phyloP scores from a whole-genome alignment of 805 yeast genomes.

The Pichia scutulata region DNA sequence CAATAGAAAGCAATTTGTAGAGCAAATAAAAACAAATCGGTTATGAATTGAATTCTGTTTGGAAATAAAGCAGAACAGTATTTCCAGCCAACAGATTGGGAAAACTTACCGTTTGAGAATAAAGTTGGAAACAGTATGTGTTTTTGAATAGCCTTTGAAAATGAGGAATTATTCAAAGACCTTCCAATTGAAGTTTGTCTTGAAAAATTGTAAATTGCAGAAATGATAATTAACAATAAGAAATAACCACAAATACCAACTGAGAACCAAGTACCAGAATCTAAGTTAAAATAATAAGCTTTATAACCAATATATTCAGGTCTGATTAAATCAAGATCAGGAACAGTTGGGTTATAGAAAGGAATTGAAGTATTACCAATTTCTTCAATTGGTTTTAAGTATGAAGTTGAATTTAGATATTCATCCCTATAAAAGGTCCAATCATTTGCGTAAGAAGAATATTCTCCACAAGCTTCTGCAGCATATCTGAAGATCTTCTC shows the following conservation, averaged over 20 bases:
- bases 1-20: conserved; percentile 20
- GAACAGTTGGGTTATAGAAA: conserved; percentile 12
- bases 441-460: conserved; percentile 9
- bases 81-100: conserved; percentile 14
- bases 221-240: conserved; percentile 31
- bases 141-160: conserved; percentile 29
- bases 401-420: conserved; percentile 26
- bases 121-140: conserved; percentile 35
- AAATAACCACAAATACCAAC: conserved; percentile 33
- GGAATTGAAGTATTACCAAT: conserved; percentile 10
- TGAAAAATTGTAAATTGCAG: conserved; percentile 29
- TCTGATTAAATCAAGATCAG: conserved; percentile 9
- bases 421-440: conserved; percentile 17
- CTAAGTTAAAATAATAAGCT: conserved; percentile 18
- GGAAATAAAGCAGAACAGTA: conserved; percentile 22
- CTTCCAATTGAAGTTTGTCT: conserved; percentile 23
- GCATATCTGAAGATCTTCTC: conserved; percentile 3
- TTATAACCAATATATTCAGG: conserved; percentile 8
- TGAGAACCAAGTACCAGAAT: conserved; percentile 27
- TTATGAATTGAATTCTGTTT: conserved; percentile 28
- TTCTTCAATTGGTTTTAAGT: conserved; percentile 9
- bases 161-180: conserved; percentile 12
- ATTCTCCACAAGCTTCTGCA: conserved; percentile 4
- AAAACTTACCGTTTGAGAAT: conserved; percentile 17
- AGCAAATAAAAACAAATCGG: conserved; percentile 21